Evolutionary conservation across 768 basidiomycete species (phyloP).

Genomic region (Naematelia encephala): DNA sequence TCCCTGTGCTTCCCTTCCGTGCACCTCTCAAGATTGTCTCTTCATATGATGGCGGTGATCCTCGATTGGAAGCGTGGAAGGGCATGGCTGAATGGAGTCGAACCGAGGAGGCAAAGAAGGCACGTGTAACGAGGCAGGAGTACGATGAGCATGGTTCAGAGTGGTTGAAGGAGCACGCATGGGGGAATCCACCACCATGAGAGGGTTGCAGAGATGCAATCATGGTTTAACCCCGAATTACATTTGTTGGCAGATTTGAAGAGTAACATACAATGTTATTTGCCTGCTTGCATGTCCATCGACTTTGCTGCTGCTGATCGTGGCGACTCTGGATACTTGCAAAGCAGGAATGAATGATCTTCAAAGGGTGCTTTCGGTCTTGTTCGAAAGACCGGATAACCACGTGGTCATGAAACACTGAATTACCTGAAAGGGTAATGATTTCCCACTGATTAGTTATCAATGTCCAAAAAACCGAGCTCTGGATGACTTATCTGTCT

Average conservation of each 20-base stretch:
- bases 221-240: no score
- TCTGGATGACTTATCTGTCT: neutral
- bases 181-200: conserved; percentile 61
- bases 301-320: no score
- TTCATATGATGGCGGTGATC: conserved; percentile 58
- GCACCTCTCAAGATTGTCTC: conserved; percentile 64
- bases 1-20: conserved; percentile 79
- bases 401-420: no score
- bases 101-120: conserved; percentile 52
- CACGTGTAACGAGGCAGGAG: conserved; percentile 69
- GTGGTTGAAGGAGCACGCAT: conserved; percentile 83
- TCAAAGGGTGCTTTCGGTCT: neutral
- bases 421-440: no score
- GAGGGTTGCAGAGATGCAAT: no score
- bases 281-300: no score
- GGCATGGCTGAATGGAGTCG: conserved; percentile 72
- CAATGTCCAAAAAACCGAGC: no score
- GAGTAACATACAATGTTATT: no score
- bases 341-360: neutral
- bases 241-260: neutral
- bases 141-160: conserved; percentile 90
- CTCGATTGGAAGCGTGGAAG: conserved; percentile 75
- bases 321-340: no score
- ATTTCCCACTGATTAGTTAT: neutral
- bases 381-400: neutral